phyloP scores from a whole-genome alignment of 169 alveolate species.

The Cytauxzoon felis region DNA sequence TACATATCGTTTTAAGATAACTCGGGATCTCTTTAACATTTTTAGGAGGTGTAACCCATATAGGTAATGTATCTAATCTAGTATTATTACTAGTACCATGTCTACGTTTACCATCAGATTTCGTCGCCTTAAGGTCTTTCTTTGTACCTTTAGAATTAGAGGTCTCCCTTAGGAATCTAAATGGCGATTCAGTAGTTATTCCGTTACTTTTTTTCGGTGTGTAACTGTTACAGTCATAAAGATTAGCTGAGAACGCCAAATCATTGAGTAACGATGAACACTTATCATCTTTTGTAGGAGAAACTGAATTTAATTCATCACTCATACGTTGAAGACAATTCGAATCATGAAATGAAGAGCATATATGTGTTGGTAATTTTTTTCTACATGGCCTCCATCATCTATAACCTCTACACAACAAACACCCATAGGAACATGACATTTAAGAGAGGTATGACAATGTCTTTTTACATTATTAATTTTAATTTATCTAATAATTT shows the following conservation, averaged over 20 bases:
- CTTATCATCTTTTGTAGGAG: too few species aligned
- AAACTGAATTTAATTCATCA: too few species aligned
- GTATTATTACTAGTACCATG: constrained; percentile 10
- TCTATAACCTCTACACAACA: too few species aligned
- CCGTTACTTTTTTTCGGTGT: neutral
- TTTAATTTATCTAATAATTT: neutral
- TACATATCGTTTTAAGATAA: constrained; percentile 33
- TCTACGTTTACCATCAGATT: neutral
- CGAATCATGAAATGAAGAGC: too few species aligned
- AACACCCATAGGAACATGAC: too few species aligned
- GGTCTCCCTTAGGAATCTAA: neutral
- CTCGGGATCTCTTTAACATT: constrained; percentile 46
- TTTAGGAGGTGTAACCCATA: constrained; percentile 55
- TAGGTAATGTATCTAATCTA: constrained; percentile 7
- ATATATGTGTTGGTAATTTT: too few species aligned
- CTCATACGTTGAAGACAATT: too few species aligned
- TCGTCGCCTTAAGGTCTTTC: neutral
- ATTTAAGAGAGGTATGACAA: too few species aligned
- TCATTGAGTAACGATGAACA: too few species aligned
- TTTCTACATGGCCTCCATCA: too few species aligned
- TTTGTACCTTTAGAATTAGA: neutral
- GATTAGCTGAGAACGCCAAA: too few species aligned
- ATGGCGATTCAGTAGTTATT: constrained; percentile 9
- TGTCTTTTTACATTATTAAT: neutral
- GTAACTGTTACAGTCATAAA: too few species aligned